These are phyloP conservation scores for Aspergillus nanangensis DNA, from an alignment of 495 filamentous ascomycete genomes.

Conservation along the genomic window DNA sequence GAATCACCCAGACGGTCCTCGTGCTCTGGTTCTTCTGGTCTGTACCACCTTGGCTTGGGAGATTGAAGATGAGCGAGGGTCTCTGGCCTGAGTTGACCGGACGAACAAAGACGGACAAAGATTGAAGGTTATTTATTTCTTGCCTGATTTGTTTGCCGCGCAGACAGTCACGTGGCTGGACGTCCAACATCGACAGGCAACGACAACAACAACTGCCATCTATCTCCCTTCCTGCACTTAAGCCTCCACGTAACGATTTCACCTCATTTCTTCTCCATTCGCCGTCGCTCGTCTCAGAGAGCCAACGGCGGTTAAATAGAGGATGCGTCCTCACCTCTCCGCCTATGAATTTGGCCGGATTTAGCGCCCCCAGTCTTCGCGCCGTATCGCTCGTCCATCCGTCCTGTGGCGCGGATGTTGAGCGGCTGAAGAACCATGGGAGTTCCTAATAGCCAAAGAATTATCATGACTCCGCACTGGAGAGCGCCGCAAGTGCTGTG, in stretches of 20 bases:
- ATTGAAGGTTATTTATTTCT: no score
- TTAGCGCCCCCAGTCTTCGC: conserved; percentile 30
- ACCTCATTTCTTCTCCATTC: conserved; percentile 1
- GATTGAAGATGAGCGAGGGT: no score
- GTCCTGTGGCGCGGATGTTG: conserved; percentile 13
- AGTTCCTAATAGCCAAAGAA: conserved; percentile 7
- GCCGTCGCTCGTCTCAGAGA: conserved; percentile 3
- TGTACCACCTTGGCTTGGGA: no score
- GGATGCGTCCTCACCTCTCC: conserved; percentile 8
- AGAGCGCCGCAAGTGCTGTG: conserved; percentile 9
- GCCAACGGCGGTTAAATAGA: conserved; percentile 32
- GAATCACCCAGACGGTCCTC: no score
- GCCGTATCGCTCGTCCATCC: conserved; percentile 22
- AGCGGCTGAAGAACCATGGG: conserved; percentile 16
- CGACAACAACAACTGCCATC: background rate
- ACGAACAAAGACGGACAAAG: no score
- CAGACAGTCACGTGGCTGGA: background rate
- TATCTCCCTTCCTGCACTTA: background rate
- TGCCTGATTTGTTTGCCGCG: background rate
- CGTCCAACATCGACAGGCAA: background rate
- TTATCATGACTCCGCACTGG: background rate
- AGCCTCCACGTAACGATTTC: background rate
- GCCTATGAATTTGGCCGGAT: conserved; percentile 24
- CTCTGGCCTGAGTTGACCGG: no score
- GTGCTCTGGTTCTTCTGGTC: no score